Percentiles rank a stretch among this genome's conserved stretches.
Evolutionary conservation across 1,139 yeast species (phyloP).

Genomic region (Candida anutae): DNA sequence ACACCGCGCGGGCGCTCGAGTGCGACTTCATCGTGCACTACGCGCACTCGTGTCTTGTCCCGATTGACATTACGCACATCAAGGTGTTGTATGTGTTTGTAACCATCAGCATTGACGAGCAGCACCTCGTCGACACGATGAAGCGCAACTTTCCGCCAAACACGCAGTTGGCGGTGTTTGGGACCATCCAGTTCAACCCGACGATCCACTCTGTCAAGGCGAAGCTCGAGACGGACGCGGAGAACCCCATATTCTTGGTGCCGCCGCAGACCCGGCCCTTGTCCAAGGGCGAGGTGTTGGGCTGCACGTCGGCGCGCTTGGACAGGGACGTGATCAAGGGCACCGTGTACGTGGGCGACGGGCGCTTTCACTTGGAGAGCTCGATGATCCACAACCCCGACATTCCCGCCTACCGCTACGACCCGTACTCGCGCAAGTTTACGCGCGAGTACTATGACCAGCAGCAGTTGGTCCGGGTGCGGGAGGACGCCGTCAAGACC

Average conservation of each 20-base stretch:
- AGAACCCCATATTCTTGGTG: conserved; percentile 51
- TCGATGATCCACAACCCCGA: conserved; percentile 97
- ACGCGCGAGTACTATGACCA: conserved; percentile 87
- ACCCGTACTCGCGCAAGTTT: conserved; percentile 88
- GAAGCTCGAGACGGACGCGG: conserved; percentile 42
- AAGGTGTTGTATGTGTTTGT: conserved; percentile 94
- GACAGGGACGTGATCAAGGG: conserved; percentile 59
- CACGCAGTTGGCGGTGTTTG: conserved; percentile 69
- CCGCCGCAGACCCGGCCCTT: conserved; percentile 93
- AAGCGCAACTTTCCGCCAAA: conserved; percentile 59
- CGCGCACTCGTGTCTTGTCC: conserved; percentile 96
- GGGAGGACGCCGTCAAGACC: conserved; percentile 61
- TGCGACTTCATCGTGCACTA: conserved; percentile 95
- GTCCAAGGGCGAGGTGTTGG: conserved; percentile 92
- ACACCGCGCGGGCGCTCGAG: conserved; percentile 83
- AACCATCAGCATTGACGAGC: conserved; percentile 81
- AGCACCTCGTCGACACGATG: conserved; percentile 71
- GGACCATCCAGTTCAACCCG: conserved; percentile 96
- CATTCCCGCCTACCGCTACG: conserved; percentile 86
- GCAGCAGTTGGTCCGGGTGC: conserved; percentile 63
- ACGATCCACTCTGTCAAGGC: conserved; percentile 74
- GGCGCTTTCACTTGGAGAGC: conserved; percentile 89
- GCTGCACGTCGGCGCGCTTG: conserved; percentile 87
- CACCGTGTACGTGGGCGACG: conserved; percentile 92
- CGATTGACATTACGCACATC: conserved; percentile 84